Evolutionary conservation across 2,329 filamentous ascomycete species (phyloP), one percentile per base, ranked within the genome.

Genomic region (Waltergamsia citrina): DNA sequence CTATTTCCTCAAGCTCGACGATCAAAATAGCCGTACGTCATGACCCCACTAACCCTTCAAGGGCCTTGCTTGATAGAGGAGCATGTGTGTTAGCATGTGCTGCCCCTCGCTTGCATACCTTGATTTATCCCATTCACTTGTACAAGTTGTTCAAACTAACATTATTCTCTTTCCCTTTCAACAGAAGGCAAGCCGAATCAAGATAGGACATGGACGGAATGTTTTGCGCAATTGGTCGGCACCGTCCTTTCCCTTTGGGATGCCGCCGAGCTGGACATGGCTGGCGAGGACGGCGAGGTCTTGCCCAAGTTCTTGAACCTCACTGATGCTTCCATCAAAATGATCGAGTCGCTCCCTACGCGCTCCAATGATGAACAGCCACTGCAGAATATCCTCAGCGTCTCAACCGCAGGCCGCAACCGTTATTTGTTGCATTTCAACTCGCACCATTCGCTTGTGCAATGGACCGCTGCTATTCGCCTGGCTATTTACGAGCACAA

Each of bases 211-310:
- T 98, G 92, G 92, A 83, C 83, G 24, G 92, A 98, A 65, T 95
- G 86, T 59, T 98, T 96, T 60, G 88, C 90, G 28, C 92, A 96
- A 55, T 77, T 98, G 12, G 86, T 95, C 14, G 92, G 92, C 43
- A 96, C 92, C 2, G 85, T 96, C 12, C 64, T 98, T 37, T 95
- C 92, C 6, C 65, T 96, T 32, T 98, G 92, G 92, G 90, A 98
- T 59, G 88, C 90, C 17, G 79, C 84, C 43, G 87, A 92, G 54
- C 70, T 96, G 38, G 92, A 98, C 61, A 78, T 78, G 25, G 88
- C 85, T 10, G 86, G 85, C 23, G 81, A 86, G 46, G 78, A 92
- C 48, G 83, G 80, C 43, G 85, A 94, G 51, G 84, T 94, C 31
- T 65, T 90, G 27, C 86, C 87, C 21, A 92, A 85, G 33, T 98